phyloP scores from a whole-genome alignment of 176 grass and related monocot genomes.

The Oropetium thomaeum region DNA sequence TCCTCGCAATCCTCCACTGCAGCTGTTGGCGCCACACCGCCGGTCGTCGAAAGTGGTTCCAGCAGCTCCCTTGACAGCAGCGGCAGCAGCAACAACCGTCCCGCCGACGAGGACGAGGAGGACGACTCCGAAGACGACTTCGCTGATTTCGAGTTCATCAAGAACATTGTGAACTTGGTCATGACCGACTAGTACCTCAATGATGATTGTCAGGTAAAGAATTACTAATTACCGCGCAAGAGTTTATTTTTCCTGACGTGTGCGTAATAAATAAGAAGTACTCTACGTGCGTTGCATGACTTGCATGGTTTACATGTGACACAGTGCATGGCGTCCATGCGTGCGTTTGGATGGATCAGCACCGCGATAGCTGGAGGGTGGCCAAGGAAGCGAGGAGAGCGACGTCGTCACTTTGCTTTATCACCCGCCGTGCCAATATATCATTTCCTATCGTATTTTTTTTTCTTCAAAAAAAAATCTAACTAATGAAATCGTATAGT shows the following conservation, averaged over 20 bases:
- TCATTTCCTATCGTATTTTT: too few species aligned
- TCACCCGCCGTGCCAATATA: not conserved
- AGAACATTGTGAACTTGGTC: not conserved
- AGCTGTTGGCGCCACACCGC: not conserved
- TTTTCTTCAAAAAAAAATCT: too few species aligned
- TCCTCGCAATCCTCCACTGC: not conserved
- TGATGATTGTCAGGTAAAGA: not conserved
- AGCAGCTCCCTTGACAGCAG: not conserved
- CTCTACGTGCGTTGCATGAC: not conserved
- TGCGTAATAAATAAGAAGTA: too few species aligned
- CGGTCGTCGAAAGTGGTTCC: too few species aligned
- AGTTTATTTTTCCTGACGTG: too few species aligned
- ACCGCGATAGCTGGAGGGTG: not conserved
- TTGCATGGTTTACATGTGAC: not conserved
- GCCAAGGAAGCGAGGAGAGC: not conserved
- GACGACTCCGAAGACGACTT: not conserved
- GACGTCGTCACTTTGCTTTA: not conserved
- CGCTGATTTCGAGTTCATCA: not conserved
- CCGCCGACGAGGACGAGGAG: not conserved
- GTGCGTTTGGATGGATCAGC: not conserved
- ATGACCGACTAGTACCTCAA: not conserved
- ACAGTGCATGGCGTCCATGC: not conserved
- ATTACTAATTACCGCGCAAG: not conserved
- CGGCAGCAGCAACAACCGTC: not conserved
- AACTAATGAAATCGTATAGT: too few species aligned